phyloP scores from a whole-genome alignment of 352 stramenopile genomes.

The Phytophthora capsici region DNA sequence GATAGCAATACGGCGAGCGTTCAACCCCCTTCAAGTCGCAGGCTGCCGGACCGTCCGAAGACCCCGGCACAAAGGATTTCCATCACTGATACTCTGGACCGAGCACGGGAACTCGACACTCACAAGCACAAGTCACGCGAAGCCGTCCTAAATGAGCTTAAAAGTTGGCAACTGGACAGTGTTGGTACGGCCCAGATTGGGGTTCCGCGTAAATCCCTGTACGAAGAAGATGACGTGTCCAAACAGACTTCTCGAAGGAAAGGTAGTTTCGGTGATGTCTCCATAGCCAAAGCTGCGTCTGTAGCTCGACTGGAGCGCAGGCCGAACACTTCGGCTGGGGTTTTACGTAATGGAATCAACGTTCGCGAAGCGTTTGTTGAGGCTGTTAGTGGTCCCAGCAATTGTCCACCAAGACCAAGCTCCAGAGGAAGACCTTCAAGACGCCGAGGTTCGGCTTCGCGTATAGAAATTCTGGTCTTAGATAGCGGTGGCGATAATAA shows the following conservation, averaged over 20 bases:
- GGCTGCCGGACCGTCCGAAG: conserved; percentile 47
- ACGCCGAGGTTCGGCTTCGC: conserved; percentile 11
- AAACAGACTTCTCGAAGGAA: conserved; percentile 24
- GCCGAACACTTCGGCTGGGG: conserved; percentile 61
- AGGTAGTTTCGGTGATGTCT: conserved; percentile 32
- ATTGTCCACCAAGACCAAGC: conserved; percentile 14
- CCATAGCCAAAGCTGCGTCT: not conserved
- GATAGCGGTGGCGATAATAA: conserved; percentile 55
- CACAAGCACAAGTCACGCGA: conserved; percentile 69
- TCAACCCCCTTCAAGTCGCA: conserved; percentile 20
- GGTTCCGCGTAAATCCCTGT: conserved; percentile 37
- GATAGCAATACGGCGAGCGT: conserved; percentile 4
- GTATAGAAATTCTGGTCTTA: conserved; percentile 67
- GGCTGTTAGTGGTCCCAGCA: not conserved
- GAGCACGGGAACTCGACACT: conserved; percentile 65
- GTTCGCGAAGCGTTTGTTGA: conserved; percentile 72
- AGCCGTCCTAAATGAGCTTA: conserved; percentile 69
- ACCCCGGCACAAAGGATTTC: conserved; percentile 67
- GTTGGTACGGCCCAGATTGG: conserved; percentile 45
- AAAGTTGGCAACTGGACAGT: conserved; percentile 71
- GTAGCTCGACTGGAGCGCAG: conserved; percentile 35
- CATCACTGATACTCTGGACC: conserved; percentile 82
- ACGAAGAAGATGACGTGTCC: conserved; percentile 8
- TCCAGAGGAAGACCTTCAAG: conserved; percentile 27
- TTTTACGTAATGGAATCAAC: conserved; percentile 43